These are phyloP conservation scores for Rhododendron ovatum DNA, from an alignment of 148 eudicot species.

Conservation along the genomic window DNA sequence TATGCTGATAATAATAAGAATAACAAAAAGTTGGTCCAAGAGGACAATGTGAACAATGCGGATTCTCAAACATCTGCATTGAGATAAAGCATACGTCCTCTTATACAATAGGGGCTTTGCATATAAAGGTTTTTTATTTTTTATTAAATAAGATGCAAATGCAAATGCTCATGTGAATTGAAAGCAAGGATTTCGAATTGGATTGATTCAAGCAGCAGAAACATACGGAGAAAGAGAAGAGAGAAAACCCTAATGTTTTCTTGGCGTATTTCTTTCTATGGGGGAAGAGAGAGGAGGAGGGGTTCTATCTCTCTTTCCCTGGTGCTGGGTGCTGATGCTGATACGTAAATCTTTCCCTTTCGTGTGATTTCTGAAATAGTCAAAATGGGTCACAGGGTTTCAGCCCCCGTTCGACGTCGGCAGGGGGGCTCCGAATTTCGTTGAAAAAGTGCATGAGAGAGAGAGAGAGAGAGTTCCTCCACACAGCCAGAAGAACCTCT, in stretches of 20 bases:
- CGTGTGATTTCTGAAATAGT: background rate
- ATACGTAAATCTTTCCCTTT: background rate
- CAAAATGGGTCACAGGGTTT: background rate
- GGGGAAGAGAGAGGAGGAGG: too few species aligned
- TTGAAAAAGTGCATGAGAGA: background rate
- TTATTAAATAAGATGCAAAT: background rate
- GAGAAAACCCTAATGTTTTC: background rate
- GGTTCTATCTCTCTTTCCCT: constrained; percentile 5
- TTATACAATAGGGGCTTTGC: background rate
- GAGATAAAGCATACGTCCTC: background rate
- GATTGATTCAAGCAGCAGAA: background rate
- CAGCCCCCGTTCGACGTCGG: background rate
- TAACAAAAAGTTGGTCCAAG: background rate
- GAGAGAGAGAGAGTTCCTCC: background rate
- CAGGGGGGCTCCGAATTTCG: background rate
- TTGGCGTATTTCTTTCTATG: background rate
- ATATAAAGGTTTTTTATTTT: background rate
- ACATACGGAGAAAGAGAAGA: background rate
- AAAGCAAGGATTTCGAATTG: background rate
- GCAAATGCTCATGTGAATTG: background rate
- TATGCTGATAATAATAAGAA: background rate
- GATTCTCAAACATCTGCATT: background rate
- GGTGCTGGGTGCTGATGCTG: background rate
- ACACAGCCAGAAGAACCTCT: too few species aligned
- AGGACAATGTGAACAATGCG: background rate